Evolutionary conservation across 192 early-diverging fungal species (phyloP), one percentile per base, ranked within the genome.

Genomic region (Ambispora gerdemannii): DNA sequence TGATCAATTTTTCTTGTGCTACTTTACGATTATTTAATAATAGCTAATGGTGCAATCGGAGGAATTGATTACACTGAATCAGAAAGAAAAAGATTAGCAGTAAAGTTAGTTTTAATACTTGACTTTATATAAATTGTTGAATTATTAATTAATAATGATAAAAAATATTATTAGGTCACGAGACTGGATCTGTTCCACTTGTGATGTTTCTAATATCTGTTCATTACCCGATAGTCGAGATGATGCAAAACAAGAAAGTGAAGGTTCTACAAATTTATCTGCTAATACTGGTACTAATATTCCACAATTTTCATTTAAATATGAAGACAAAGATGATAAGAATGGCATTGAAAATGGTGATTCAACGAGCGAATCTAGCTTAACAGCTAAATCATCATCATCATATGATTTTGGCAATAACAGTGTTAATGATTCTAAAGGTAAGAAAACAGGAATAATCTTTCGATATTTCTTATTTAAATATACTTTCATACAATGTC

Each of bases 311-410:
- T 67, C 65, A 24, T 67, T 67, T 55, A 17, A 24, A 15, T 67
- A 67, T 22, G 65, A 67, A 34, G 65, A 53, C 24, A 35, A 63
- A 70, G 47, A 60, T 27, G 43, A 60, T 47, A 60, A 70, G 47
- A 60, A 32, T 31, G 60, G 32, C 58, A 87, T 80, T 17, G 77
- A 75, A 71, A 84, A 88, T 28, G 85, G 79, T 35, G 91, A 83
- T 32, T 91, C 89, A 15, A 43, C 38, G 38, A 43, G 38, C 38
- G 7, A 43, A 43, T 15, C 38, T 43, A 43, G n/a, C n/a, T n/a
- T 43, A 10, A 15, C 15, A 15, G 38, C 15, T 43, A 43, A 6
- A 15, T 43, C 38, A 10, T 6, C 38, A 43, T 6, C 7, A 43
- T 43, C 38, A 43, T 43, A 6, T 43, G 15, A 43, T 43, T 10